Base-by-base conservation (phyloP, 2,329 filamentous ascomycete genomes). In the Talaromyces sp. region DNA sequence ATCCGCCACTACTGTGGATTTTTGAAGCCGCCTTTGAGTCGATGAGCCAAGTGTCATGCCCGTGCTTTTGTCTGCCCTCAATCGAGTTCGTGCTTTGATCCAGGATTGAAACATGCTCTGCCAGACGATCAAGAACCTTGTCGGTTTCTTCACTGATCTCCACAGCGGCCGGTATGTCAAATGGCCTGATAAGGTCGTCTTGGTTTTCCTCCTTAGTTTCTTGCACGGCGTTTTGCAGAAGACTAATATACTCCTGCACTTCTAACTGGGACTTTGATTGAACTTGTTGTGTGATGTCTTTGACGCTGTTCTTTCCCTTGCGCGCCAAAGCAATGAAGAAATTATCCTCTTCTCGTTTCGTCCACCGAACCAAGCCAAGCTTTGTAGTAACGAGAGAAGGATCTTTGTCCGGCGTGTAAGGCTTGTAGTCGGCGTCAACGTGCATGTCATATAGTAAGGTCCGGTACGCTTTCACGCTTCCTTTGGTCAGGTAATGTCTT, bases 211-310 rank as follows among this genome's bases (percentile, higher is more conserved):
- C 49, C 38, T 11, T 7, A 38, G 31, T 26, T 41, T 27, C 46
- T 9, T 31, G 7, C 21, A 51, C 29, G 32, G 78, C 80, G 21
- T 81, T 76, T 10, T 86, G 78, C 5, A 97, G 80, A 0, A 89
- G 71, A 7, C 78, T 68, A 4, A 96, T 71, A 70, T 92, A 92
- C 56, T 89, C 84, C 29, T 82, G 82, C 35, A 95, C 85, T 74
- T 97, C 91, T 9, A 88, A 70, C 64, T 86, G 82, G 61, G 86
- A 88, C 74, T 98, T 98, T 35, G 85, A 88, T 0, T 80, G 79
- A 17, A 96, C 78, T 0, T 82, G 80, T 9, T 74, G 68, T 1
- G 90, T 81, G 59, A 97, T 88, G 1, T 81, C 83, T 1, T 75
- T 74, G 0, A 89, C 67, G 63, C 91, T 79, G 66, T 86, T 82